Evolutionary conservation across 805 yeast genomes (phyloP), one percentile per base, ranked within the genome.

Genomic region (Sugiyamaella floridensis): DNA sequence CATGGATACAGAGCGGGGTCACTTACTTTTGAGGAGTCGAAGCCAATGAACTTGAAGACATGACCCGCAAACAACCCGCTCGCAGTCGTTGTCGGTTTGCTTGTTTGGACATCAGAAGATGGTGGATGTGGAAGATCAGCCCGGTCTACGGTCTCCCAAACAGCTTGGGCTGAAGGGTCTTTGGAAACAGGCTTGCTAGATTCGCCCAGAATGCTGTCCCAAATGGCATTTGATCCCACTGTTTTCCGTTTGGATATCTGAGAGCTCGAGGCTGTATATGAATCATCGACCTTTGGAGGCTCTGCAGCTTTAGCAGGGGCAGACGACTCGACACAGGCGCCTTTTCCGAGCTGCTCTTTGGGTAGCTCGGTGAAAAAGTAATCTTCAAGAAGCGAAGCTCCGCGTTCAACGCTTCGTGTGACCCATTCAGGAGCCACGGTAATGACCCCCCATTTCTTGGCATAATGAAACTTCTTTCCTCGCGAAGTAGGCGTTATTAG

Each of bases 341-440:
- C 67, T 11, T 43, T 41, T 5, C 75, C 76, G 20, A 71, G 63
- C n/a, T 63, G 48, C 1, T 65, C 66, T 15, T 51, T 61, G 1
- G 63, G 56, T 11, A 61, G 34, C 11, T 59, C 59, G 6, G 67
- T 55, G 47, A 65, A 61, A 58, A 65, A 73, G n/a, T 68, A 66
- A n/a, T 61, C 60, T 29, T 66, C 74, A 15, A 67, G 67, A 42
- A 77, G 55, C 14, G 71, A 69, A 1, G 74, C 76, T n/a, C 70
- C 67, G 52, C 77, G 62, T 46, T 61, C 64, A 2, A 69, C 53
- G 47, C 78, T 72, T 52, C 75, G 74, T 3, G 61, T 34, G 12
- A 78, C 48, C 81, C 81, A 78, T 47, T 68, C 63, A 8, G 74
- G 72, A 52, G 70, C 70, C 2, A 76, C 75, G 2, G 75, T 63